A percentile compares a stretch with the other conserved stretches of the same genome.
phyloP scores from a whole-genome alignment of 2,329 filamentous ascomycete species.

The Metarhizium sp. region DNA sequence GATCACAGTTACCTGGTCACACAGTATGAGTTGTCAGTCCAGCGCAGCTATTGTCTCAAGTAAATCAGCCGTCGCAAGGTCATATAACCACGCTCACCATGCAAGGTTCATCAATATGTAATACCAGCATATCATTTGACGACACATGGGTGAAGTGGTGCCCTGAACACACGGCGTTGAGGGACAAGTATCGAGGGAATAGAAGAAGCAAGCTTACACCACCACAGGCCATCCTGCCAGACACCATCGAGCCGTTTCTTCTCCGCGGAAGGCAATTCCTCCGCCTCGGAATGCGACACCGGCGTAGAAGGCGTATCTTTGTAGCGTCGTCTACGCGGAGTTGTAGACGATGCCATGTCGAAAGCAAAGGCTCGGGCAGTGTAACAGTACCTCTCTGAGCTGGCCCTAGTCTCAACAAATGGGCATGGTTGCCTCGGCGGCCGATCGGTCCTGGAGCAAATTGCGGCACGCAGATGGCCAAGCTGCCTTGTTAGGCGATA shows the following conservation, averaged over 20 bases:
- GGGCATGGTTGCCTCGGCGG: neutral
- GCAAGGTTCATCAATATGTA: neutral
- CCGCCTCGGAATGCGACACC: conserved; percentile 3
- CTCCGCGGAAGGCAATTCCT: conserved; percentile 15
- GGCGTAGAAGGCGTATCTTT: neutral
- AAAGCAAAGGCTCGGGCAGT: neutral
- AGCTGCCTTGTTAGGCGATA: neutral
- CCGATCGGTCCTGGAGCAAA: neutral
- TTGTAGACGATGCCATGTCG: neutral
- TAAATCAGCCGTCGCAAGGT: neutral
- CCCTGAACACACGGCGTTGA: neutral
- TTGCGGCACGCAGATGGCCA: neutral
- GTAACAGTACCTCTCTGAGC: neutral
- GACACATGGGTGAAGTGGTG: neutral
- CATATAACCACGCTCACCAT: neutral
- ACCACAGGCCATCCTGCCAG: conserved; percentile 25
- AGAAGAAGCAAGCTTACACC: conserved; percentile 20
- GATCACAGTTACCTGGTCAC: conserved; percentile 32
- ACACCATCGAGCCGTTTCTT: conserved; percentile 24
- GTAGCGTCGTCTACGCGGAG: conserved; percentile 1
- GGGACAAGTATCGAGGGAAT: neutral
- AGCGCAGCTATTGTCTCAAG: neutral
- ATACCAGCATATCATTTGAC: neutral
- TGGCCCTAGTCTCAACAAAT: neutral
- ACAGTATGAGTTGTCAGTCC: neutral